Percentiles rank a stretch among this genome's conserved stretches.
These are phyloP conservation scores for Cladosporium oxysporum DNA, from an alignment of 2,329 filamentous ascomycete species.

Conservation along the genomic window DNA sequence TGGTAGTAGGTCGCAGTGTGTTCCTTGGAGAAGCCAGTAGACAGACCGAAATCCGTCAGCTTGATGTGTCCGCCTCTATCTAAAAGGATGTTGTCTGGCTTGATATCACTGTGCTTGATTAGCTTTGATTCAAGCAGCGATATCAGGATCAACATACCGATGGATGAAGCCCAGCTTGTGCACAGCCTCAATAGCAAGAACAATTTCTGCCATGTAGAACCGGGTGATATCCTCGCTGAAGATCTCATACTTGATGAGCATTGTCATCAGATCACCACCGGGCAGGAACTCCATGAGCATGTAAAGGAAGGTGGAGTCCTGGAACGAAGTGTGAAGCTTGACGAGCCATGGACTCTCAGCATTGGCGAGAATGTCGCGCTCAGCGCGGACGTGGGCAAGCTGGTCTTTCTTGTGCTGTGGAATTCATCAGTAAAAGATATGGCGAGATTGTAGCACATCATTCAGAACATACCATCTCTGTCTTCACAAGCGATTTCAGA, in stretches of 20 bases:
- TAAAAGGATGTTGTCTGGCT: conserved; percentile 96
- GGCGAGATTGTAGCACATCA: background rate
- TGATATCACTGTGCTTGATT: conserved; percentile 76
- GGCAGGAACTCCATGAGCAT: conserved; percentile 99
- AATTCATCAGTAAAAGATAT: background rate
- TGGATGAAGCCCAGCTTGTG: conserved; percentile 98
- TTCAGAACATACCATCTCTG: conserved; percentile 71
- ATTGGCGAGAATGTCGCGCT: conserved; percentile 96
- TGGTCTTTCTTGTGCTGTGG: conserved; percentile 93
- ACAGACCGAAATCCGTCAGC: conserved; percentile 95
- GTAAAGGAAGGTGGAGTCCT: conserved; percentile 93
- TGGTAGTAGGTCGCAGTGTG: conserved; percentile 99
- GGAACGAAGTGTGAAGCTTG: conserved; percentile 97
- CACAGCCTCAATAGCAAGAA: conserved; percentile 96
- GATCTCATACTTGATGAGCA: conserved; percentile 99
- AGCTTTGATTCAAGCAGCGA: conserved; percentile 10
- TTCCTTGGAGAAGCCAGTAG: conserved; percentile 95
- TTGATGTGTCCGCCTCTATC: conserved; percentile 97
- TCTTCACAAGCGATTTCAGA: conserved; percentile 97
- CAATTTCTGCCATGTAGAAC: conserved; percentile 98
- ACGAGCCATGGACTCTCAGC: conserved; percentile 99
- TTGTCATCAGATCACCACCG: conserved; percentile 98
- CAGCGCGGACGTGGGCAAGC: conserved; percentile 92
- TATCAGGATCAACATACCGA: conserved; percentile 60
- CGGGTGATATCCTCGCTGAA: conserved; percentile 98